phyloP scores from a whole-genome alignment of 106 monocot species.

The Dioscorea zingiberensis region DNA sequence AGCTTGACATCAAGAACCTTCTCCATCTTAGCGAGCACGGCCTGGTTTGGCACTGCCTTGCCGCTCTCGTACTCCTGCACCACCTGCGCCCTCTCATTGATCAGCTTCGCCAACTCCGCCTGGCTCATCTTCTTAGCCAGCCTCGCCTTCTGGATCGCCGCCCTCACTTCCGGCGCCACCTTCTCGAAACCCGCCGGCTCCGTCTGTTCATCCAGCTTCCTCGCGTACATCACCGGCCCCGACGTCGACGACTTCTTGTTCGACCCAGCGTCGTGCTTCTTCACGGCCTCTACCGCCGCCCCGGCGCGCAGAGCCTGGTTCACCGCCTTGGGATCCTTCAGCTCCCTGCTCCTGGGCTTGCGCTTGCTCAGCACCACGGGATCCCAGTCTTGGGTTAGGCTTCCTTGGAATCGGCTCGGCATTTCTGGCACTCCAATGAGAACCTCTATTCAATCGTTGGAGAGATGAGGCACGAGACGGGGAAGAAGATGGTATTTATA shows the following conservation, averaged over 20 bases:
- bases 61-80: conserved; percentile 94
- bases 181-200: conserved; percentile 67
- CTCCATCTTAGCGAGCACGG: conserved; percentile 79
- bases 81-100: conserved; percentile 77
- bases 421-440: neutral
- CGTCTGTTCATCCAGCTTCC: conserved; percentile 82
- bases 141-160: conserved; percentile 70
- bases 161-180: conserved; percentile 51
- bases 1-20: conserved; percentile 54
- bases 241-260: conserved; percentile 54
- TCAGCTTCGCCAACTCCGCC: conserved; percentile 75
- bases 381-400: conserved; percentile 58
- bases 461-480: neutral
- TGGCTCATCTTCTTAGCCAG: conserved; percentile 82
- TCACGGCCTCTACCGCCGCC: conserved; percentile 53
- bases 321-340: conserved; percentile 44
- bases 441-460: neutral
- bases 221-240: conserved; percentile 30
- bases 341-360: conserved; percentile 30
- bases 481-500: neutral
- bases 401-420: conserved; percentile 16
- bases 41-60: conserved; percentile 71
- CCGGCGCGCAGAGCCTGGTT: conserved; percentile 62
- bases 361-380: conserved; percentile 37
- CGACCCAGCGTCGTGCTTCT: conserved; percentile 62